Evolutionary conservation across 495 filamentous ascomycete species (phyloP), one percentile per base, ranked within the genome.

Genomic region (Xylaria sp.): DNA sequence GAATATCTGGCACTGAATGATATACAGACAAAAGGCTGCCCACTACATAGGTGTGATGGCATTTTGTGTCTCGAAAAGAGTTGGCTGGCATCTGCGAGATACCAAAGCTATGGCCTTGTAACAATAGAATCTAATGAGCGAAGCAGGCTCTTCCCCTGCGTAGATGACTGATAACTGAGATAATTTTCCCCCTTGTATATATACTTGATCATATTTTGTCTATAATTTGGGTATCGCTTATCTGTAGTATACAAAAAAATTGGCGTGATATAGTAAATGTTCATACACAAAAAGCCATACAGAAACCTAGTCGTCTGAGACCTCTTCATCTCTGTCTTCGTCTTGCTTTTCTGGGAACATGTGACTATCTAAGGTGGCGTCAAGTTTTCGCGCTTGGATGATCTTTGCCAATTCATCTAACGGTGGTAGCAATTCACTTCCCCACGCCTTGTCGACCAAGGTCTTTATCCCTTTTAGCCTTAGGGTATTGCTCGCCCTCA

Each of bases 371-470:
- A 52, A 35, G 15, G 58, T 53, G 29, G 24, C 15, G 31, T 26
- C 21, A 3, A 31, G 26, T 37, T 12, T 64, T 8, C 61, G 48
- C 31, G 29, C 21, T 4, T 40, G 69, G 31, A 71, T 11, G 21
- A 59, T 46, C 26, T 24, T 62, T 3, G 29, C 29, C 52, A 82
- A 41, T 15, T 58, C 33, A 2, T 74, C 61, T 19, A 79, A 44
- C 4, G 75, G 70, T 5, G 74, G 76, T 3, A 82, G 74, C 8
- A 82, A 59, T 15, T 80, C 67, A 26, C 61, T 68, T 35, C 80
- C 80, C 80, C 80, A 83, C 0, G 77, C 76, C 15, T 75, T 66
- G 53, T 83, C 76, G 11, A 81, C 69, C 26, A 75, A 40, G 1
- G 59, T 50, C 58, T 78, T 80, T 71, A 78, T 78, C 41, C 78